These are phyloP conservation scores for Penicillium brevicompactum DNA, from an alignment of 2,329 filamentous ascomycete species.

Conservation along the genomic window DNA sequence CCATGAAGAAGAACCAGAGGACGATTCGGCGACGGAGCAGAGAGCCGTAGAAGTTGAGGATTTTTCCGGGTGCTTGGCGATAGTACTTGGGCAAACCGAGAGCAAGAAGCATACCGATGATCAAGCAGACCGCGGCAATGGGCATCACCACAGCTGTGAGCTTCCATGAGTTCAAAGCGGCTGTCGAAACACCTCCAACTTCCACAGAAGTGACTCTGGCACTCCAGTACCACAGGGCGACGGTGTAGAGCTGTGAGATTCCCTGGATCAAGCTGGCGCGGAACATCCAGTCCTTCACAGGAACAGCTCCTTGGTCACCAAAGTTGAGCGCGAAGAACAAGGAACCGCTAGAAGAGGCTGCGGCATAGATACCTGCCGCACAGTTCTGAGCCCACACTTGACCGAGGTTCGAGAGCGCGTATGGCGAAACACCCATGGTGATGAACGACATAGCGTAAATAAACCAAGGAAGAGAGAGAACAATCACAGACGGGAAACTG, in stretches of 20 bases:
- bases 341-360: conserved; percentile 64
- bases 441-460: conserved; percentile 66
- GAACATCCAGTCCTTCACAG: conserved; percentile 66
- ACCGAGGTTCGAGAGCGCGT: conserved; percentile 39
- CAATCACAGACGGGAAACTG: conserved; percentile 57
- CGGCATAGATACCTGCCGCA: conserved; percentile 63
- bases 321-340: conserved; percentile 70
- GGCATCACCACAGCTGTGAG: conserved; percentile 60
- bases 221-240: conserved; percentile 69
- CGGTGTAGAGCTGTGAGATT: conserved; percentile 66
- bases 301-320: conserved; percentile 63
- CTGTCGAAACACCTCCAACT: conserved; percentile 36
- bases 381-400: conserved; percentile 62
- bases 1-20: conserved; percentile 66
- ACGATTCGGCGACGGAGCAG: conserved; percentile 65
- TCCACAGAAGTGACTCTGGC: conserved; percentile 48
- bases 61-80: conserved; percentile 62
- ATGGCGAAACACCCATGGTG: conserved; percentile 62
- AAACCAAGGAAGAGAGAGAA: conserved; percentile 61
- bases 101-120: conserved; percentile 56
- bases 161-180: conserved; percentile 46
- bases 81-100: conserved; percentile 67
- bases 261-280: conserved; percentile 67
- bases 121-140: conserved; percentile 59
- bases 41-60: conserved; percentile 66